Conservation (phyloP, 2,329 filamentous ascomycete species). For the Aspergillus nomiae region DNA sequence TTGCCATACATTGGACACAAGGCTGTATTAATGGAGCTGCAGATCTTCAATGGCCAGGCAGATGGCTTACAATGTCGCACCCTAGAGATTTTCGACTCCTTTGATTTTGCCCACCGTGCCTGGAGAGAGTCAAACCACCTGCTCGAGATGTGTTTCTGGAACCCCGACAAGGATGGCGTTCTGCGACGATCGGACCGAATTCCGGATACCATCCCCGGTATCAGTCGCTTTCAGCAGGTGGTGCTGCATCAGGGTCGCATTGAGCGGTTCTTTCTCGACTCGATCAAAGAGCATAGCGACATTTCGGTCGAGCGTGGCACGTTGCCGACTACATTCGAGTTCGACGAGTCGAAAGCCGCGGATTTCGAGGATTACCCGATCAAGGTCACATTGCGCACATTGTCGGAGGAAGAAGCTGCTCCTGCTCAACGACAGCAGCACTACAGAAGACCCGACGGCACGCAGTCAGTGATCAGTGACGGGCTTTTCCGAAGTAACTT, state of each 20-base stretch:
- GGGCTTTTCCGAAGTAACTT: conserved; percentile 65
- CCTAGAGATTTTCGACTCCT: conserved; percentile 49
- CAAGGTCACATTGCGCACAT: conserved; percentile 58
- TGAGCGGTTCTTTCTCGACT: conserved; percentile 67
- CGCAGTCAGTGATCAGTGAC: conserved; percentile 43
- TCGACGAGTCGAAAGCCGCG: conserved; percentile 56
- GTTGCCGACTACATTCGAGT: conserved; percentile 56
- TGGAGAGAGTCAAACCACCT: neutral
- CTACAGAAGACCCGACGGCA: conserved; percentile 19
- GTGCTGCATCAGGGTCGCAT: conserved; percentile 72
- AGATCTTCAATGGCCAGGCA: conserved; percentile 40
- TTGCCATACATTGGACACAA: neutral
- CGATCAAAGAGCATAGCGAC: conserved; percentile 57
- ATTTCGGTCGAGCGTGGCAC: conserved; percentile 62
- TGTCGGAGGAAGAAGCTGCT: conserved; percentile 60
- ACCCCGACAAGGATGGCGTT: conserved; percentile 60
- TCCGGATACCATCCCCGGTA: conserved; percentile 62
- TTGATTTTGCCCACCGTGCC: neutral
- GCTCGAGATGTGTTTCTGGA: conserved; percentile 38
- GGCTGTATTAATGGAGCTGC: neutral
- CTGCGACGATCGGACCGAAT: conserved; percentile 63
- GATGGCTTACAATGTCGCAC: conserved; percentile 65
- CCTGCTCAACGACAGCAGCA: conserved; percentile 43
- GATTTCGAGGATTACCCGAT: conserved; percentile 60
- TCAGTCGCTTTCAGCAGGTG: conserved; percentile 66